Conservation (phyloP, 2,329 filamentous ascomycete species). For the Nemania sp. region DNA sequence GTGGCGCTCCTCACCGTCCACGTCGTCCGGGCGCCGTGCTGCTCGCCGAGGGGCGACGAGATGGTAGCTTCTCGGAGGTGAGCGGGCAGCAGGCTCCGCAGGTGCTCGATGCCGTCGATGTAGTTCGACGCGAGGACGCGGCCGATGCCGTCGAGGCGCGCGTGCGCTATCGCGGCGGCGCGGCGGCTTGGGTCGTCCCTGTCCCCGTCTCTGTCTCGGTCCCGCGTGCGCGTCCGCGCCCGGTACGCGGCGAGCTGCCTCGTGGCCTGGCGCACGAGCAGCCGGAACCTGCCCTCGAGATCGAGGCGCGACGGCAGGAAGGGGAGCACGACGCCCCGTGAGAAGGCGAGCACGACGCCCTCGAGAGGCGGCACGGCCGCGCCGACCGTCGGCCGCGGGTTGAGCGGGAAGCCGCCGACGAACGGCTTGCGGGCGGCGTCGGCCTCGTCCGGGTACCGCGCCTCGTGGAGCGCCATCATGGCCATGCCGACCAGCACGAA, state of each 20-base stretch:
- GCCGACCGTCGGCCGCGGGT: slow-evolving; percentile 20
- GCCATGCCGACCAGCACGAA: slow-evolving; percentile 33
- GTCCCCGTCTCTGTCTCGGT: too few species aligned
- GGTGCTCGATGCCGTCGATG: slow-evolving; percentile 25
- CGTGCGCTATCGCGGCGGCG: slow-evolving; percentile 14
- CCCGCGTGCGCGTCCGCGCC: too few species aligned
- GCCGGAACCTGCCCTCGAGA: slow-evolving; percentile 22
- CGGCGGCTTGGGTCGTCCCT: neutral
- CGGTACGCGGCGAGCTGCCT: slow-evolving; percentile 25
- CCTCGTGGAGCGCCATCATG: slow-evolving; percentile 36
- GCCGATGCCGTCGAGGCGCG: slow-evolving; percentile 20
- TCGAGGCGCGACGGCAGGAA: slow-evolving; percentile 25
- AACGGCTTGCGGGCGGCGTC: slow-evolving; percentile 17
- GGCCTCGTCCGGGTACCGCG: slow-evolving; percentile 16
- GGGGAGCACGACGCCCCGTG: slow-evolving; percentile 22
- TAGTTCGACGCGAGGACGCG: slow-evolving; percentile 28
- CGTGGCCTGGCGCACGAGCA: slow-evolving; percentile 25
- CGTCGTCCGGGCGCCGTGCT: slow-evolving; percentile 5
- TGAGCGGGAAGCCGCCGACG: slow-evolving; percentile 7
- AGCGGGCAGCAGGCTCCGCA: slow-evolving; percentile 15
- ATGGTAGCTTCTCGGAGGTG: slow-evolving; percentile 6
- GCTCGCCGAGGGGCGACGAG: slow-evolving; percentile 15
- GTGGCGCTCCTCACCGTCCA: slow-evolving; percentile 10
- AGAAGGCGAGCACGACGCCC: slow-evolving; percentile 26
- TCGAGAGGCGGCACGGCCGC: slow-evolving; percentile 11